A percentile compares a stretch with the other conserved stretches of the same genome.
These are phyloP conservation scores for Anthracocystis panici-leucophaei DNA, from an alignment of 1,284 basidiomycete species.

Conservation along the genomic window DNA sequence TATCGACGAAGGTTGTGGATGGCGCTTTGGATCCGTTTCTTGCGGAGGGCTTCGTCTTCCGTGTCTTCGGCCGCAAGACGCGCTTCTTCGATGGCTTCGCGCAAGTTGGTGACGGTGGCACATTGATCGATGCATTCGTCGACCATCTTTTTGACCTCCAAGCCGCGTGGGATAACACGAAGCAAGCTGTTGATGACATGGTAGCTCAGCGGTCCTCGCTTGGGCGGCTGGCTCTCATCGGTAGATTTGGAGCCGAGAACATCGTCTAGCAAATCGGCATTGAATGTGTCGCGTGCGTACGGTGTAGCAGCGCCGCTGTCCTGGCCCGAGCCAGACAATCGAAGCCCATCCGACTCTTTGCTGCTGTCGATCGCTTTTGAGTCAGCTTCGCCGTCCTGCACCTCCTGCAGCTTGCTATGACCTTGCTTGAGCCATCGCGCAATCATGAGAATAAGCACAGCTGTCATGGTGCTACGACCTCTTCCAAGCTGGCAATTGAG, in stretches of 20 bases:
- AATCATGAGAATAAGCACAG: slow-evolving; percentile 87
- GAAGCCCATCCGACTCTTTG: slow-evolving; percentile 17
- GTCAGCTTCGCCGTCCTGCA: slow-evolving; percentile 19
- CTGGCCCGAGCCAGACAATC: slow-evolving; percentile 21
- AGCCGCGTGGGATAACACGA: slow-evolving; percentile 90
- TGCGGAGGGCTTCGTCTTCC: slow-evolving; percentile 80
- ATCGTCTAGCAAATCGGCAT: slow-evolving; percentile 35
- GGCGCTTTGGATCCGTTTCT: slow-evolving; percentile 71
- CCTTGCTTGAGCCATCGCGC: slow-evolving; percentile 79
- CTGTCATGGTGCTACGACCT: slow-evolving; percentile 90
- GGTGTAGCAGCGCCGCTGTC: slow-evolving; percentile 26
- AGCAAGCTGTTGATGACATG: slow-evolving; percentile 82
- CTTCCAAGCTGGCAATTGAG: slow-evolving; percentile 96
- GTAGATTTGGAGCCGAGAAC: not conserved
- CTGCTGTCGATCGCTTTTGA: not conserved
- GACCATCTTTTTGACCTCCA: slow-evolving; percentile 85
- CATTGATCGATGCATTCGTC: slow-evolving; percentile 93
- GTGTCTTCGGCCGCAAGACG: slow-evolving; percentile 80
- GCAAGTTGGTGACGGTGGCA: slow-evolving; percentile 79
- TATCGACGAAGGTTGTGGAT: slow-evolving; percentile 72
- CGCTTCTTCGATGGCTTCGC: slow-evolving; percentile 88
- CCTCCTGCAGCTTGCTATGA: slow-evolving; percentile 31
- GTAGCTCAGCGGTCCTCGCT: slow-evolving; percentile 59
- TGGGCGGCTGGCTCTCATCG: slow-evolving; percentile 11
- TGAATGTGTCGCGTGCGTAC: slow-evolving; percentile 34